phyloP scores from a whole-genome alignment of 2,329 filamentous ascomycete species.

The Claviceps arundinis region DNA sequence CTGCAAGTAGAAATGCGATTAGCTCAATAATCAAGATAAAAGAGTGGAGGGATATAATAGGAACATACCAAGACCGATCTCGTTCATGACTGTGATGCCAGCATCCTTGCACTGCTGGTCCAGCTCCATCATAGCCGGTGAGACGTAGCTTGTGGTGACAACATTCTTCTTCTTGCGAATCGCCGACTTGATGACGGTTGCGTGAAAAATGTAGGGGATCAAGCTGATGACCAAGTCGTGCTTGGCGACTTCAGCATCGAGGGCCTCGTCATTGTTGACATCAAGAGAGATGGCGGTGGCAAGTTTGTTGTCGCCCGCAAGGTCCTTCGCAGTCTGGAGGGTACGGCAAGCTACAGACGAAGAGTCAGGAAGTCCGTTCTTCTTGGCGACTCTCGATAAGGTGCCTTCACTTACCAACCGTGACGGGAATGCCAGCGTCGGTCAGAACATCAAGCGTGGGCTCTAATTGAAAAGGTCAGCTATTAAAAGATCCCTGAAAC shows the following conservation, averaged over 20 bases:
- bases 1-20: constrained; percentile 13
- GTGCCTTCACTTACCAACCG: constrained; percentile 37
- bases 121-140: constrained; percentile 82
- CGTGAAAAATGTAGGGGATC: constrained; percentile 88
- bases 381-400: background rate
- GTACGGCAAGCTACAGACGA: constrained; percentile 59
- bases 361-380: background rate
- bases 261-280: constrained; percentile 59
- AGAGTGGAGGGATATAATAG: background rate
- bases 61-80: constrained; percentile 54
- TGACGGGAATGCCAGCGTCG: constrained; percentile 47
- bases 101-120: constrained; percentile 73
- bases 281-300: constrained; percentile 71
- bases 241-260: constrained; percentile 70
- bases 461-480: constrained; percentile 14
- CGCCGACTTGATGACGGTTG: constrained; percentile 79
- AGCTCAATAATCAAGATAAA: background rate
- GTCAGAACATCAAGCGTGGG: constrained; percentile 52
- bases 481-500: background rate
- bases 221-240: constrained; percentile 67
- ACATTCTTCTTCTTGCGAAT: constrained; percentile 93
- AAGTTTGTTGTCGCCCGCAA: constrained; percentile 59
- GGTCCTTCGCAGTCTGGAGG: constrained; percentile 60
- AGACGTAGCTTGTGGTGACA: constrained; percentile 89
- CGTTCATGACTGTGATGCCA: constrained; percentile 95